Evolutionary conservation across 2,329 filamentous ascomycete genomes (phyloP), one percentile per base, ranked within the genome.

Genomic region (Lasiodiplodia hormozganensis): DNA sequence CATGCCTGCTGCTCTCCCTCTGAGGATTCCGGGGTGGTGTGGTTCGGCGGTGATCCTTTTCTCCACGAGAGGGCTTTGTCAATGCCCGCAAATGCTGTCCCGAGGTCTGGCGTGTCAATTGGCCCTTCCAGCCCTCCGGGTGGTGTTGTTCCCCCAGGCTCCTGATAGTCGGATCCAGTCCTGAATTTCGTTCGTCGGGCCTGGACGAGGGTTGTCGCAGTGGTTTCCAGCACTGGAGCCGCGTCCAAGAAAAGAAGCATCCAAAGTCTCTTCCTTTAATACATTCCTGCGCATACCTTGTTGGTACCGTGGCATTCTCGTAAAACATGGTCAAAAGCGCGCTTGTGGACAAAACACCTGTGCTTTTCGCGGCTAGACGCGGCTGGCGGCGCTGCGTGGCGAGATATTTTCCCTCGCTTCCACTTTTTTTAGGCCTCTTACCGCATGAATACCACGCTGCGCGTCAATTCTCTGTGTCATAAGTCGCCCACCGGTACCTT

Each of bases 321-420:
- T 47, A 47, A 25, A 18, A 21, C 4, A 47, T 14, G 2, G 11
- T n/a, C 57, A 23, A 25, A 47, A 31, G n/a, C 57, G 23, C 23
- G n/a, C 18, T 14, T 23, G 57, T 31, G 57, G 38, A 5, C 38
- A 23, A 43, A 28, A 47, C 38, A 16, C 57, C 43, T 21, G 43
- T 47, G 38, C 38, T 28, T 60, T n/a, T 11, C 38, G 23, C 57
- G 57, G 57, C 57, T 60, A 60, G 28, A 60, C 36, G 57, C 57
- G 57, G 57, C 36, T 60, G 23, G 21, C 38, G 11, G 23, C 43
- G n/a, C 43, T 14, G 3, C 7, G n/a, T 47, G 43, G 43, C 8
- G 57, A 47, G 23, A 60, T 31, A n/a, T 47, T 60, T 58, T 58
- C 34, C 10, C 57, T n/a, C 36, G 23, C 57, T 43, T 47, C 57